Percentiles rank a stretch among this genome's conserved stretches.
These are phyloP conservation scores for Ustanciosporium gigantosporum DNA, from an alignment of 1,284 basidiomycete genomes.

Conservation along the genomic window DNA sequence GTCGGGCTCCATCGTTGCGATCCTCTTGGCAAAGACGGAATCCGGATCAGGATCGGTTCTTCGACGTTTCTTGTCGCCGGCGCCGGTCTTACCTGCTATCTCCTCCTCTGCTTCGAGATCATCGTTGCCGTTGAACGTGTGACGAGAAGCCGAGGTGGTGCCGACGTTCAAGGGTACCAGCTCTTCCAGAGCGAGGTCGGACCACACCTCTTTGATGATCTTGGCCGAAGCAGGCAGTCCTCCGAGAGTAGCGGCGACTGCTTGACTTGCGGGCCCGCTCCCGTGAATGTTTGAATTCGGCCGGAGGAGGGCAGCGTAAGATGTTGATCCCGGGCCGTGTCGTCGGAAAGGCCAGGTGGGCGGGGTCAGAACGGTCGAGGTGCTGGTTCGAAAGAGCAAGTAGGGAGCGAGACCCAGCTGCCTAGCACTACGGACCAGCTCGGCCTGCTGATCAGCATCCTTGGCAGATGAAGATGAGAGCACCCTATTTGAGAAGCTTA, in stretches of 20 bases:
- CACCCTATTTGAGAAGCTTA: not conserved
- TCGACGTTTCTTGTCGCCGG: constrained; percentile 8
- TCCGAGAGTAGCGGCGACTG: constrained; percentile 26
- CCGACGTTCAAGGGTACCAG: constrained; percentile 26
- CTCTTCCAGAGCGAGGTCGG: constrained; percentile 48
- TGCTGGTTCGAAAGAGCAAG: constrained; percentile 21
- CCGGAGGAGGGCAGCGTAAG: constrained; percentile 41
- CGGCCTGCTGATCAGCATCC: constrained; percentile 1
- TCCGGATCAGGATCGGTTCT: constrained; percentile 19
- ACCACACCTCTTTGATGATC: constrained; percentile 39
- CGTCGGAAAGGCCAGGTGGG: constrained; percentile 44
- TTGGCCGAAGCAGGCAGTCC: constrained; percentile 17
- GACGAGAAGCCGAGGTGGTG: constrained; percentile 14
- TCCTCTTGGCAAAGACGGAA: constrained; percentile 5
- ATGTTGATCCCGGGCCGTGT: constrained; percentile 40
- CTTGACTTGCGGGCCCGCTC: constrained; percentile 24
- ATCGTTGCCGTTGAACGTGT: constrained; percentile 1
- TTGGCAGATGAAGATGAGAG: not conserved
- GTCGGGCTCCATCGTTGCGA: constrained; percentile 20
- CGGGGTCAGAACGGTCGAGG: constrained; percentile 20
- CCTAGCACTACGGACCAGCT: constrained; percentile 6
- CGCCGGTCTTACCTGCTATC: not conserved
- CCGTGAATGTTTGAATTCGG: constrained; percentile 27
- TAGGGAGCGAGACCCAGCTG: constrained; percentile 21
- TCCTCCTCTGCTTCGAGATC: constrained; percentile 1